phyloP scores from a whole-genome alignment of 164 flowering plant species.

The Vitis labrusca region DNA sequence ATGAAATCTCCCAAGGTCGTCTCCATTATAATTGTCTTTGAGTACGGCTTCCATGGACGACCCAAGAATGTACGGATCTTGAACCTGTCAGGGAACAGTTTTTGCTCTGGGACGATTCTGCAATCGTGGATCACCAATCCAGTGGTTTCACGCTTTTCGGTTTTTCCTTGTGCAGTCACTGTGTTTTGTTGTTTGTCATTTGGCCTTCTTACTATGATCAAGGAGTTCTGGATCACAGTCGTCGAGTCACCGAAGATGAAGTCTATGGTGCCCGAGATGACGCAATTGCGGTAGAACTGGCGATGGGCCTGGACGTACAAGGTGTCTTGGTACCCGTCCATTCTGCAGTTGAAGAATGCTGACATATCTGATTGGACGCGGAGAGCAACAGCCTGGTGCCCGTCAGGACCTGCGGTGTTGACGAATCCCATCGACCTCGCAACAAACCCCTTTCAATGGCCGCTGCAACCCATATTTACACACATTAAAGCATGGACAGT shows the following conservation, averaged over 20 bases:
- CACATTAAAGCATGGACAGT: no score
- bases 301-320: constrained; percentile 34
- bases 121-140: constrained; percentile 47
- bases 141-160: constrained; percentile 12
- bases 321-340: constrained; percentile 49
- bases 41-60: constrained; percentile 44
- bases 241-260: constrained; percentile 49
- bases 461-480: constrained; percentile 22
- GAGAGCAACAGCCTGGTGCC: constrained; percentile 44
- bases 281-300: constrained; percentile 45
- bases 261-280: constrained; percentile 42
- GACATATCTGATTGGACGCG: constrained; percentile 36
- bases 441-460: constrained; percentile 35
- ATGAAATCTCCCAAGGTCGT: constrained; percentile 25
- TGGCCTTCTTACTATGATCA: constrained; percentile 37
- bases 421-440: constrained; percentile 37
- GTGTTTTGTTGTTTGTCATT: constrained; percentile 25
- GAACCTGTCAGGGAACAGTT: constrained; percentile 19
- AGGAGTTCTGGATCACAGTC: constrained; percentile 42
- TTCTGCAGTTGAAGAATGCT: constrained; percentile 36
- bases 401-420: constrained; percentile 45
- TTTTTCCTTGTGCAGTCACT: constrained; percentile 40
- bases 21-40: constrained; percentile 29
- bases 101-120: constrained; percentile 30
- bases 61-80: constrained; percentile 32